phyloP scores from a whole-genome alignment of 2,329 filamentous ascomycete species.

The Capronia coronata region DNA sequence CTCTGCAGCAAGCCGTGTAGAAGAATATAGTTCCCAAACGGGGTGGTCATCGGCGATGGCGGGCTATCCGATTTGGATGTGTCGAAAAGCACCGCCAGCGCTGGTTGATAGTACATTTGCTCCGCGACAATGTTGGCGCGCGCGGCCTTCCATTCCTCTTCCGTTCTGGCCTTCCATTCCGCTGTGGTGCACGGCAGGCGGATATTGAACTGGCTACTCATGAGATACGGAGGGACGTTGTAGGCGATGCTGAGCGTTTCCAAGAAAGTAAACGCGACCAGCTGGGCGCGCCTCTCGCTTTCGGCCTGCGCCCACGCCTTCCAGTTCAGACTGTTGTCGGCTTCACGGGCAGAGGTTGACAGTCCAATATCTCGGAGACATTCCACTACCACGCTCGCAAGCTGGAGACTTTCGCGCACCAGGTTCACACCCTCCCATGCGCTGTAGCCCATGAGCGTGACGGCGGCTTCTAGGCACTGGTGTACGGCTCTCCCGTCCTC shows the following conservation, averaged over 20 bases:
- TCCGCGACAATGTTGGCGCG: neutral
- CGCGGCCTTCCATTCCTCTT: conserved; percentile 1
- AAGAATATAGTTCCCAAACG: conserved; percentile 2
- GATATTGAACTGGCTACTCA: conserved; percentile 1
- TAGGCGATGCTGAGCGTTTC: conserved; percentile 1
- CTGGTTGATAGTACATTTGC: neutral
- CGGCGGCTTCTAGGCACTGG: neutral
- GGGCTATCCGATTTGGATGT: neutral
- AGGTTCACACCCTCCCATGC: neutral
- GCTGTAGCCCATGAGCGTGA: neutral
- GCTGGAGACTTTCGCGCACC: neutral
- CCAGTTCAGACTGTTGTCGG: neutral
- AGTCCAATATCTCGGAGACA: neutral
- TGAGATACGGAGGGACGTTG: neutral
- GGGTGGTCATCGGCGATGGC: neutral
- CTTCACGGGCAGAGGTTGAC: neutral
- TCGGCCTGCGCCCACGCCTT: neutral
- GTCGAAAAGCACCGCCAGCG: neutral
- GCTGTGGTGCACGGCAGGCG: conserved; percentile 1
- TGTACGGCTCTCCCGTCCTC: neutral
- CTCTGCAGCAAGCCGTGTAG: conserved; percentile 1
- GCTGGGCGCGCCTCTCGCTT: neutral
- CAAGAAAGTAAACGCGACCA: conserved; percentile 1
- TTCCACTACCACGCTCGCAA: neutral
- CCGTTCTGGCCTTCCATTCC: neutral